Base-by-base conservation (phyloP, 768 basidiomycete genomes). In the Leccinum obscurum region DNA sequence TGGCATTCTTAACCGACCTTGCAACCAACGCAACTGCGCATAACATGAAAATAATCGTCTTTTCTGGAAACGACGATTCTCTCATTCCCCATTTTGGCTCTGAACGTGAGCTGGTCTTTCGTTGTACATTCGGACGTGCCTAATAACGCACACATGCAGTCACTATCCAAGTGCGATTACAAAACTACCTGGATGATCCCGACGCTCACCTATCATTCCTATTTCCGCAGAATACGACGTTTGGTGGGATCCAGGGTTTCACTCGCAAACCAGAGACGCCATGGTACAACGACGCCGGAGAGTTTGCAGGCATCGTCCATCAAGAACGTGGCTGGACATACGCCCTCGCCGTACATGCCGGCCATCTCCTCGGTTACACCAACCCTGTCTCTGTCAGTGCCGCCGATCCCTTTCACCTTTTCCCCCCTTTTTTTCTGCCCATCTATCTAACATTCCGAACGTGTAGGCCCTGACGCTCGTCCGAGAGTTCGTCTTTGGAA, bases 161-260 rank as follows among this genome's bases (percentile, higher is more conserved):
- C 44, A 77, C 81, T 13, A 87, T 87, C 28, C 85, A 85, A 71
- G 84, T 83, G 37, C 48, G 69, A 62, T 66, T 59, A 61, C 57
- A 46, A 6, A 52, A 11, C 13, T 14, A 34, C 37, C 34, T 11
- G 3, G 20, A 15, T 30, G 28, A 37, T n/a, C 17, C 24, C 34
- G 4, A 35, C 17, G 53, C 60, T 57, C 35, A 64, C 35, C 39
- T 34, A 5, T 35, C 13, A 35, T 24, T 52, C 17, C 0, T 17
- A 48, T 54, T 59, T 58, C 34, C 49, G 0, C 54, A 90, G 86
- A 92, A 92, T 65, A 89, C 88, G 26, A 90, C 90, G 0, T 92
- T 90, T 63, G 89, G 88, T 26, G 89, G 88, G 6, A 85, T 86
- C 48, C 87, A 84, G 72, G 90, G 90, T 4, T 92, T 92, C 70